phyloP scores from a whole-genome alignment of 805 yeast genomes.

The Kockiozyma suomiensis region DNA sequence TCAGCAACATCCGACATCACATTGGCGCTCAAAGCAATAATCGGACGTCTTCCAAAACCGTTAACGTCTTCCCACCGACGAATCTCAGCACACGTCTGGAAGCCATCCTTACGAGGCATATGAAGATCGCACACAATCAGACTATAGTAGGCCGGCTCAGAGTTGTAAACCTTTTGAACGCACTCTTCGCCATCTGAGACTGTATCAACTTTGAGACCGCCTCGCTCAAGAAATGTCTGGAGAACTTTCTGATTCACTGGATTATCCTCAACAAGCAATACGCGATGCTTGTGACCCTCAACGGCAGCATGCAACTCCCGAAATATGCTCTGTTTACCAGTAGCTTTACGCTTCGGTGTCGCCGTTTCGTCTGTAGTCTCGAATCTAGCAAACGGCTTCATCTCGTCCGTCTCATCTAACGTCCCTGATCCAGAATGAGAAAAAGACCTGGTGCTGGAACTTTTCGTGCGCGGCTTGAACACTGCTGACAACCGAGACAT shows the following conservation, averaged over 20 bases:
- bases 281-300: constrained; percentile 36
- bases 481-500: constrained; percentile 23
- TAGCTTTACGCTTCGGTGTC: neutral
- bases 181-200: constrained; percentile 43
- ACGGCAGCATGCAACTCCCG: constrained; percentile 32
- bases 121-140: constrained; percentile 42
- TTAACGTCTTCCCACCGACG: constrained; percentile 40
- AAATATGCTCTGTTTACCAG: constrained; percentile 25
- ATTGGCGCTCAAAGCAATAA: constrained; percentile 43
- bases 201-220: constrained; percentile 40
- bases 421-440: neutral
- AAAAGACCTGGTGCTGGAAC: neutral
- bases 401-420: constrained; percentile 2
- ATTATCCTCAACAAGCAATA: constrained; percentile 90
- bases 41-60: constrained; percentile 35
- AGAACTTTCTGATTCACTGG: constrained; percentile 88
- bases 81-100: constrained; percentile 41
- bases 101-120: constrained; percentile 45
- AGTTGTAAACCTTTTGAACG: constrained; percentile 34
- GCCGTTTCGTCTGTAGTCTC: neutral
- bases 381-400: neutral
- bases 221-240: constrained; percentile 43
- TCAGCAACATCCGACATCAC: constrained; percentile 43
- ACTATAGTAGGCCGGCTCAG: constrained; percentile 35
- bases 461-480: constrained; percentile 10